Evolutionary conservation across 2,329 filamentous ascomycete genomes (phyloP), one percentile per base, ranked within the genome.

Genomic region (Coniochaeta ligniaria): DNA sequence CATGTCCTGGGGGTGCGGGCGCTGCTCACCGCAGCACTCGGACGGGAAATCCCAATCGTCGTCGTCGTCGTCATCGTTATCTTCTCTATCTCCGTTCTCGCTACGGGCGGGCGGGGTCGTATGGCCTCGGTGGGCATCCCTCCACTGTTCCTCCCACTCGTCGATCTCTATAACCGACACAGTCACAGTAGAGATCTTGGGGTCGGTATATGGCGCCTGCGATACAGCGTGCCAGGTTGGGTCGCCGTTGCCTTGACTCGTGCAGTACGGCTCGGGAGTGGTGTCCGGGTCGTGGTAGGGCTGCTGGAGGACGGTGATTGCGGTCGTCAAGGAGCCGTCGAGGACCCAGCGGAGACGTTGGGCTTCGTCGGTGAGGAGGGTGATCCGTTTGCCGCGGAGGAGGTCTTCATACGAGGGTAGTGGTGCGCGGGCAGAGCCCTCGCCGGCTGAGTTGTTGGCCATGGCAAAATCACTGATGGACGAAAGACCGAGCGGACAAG

Each of bases 21-120:
- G 47, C 47, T n/a, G 47, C 47, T n/a, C 17, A n/a, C 47, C 28
- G 14, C 47, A 52, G 28, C 22, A 26, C 43, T 64, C 64, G 26
- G 65, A 62, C 6, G 61, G 60, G 1, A 56, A 20, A 28, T 63
- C 33, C n/a, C 61, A 41, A 16, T 38, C 14, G 16, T 41, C 11
- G n/a, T 41, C 59, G 4, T 65, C 61, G 3, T 65, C 61, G 8
- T 54, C 62, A 33, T 58, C 60, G 16, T 60, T 62, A 6, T 67
- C 61, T 8, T 66, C 63, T 1, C 64, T 12, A 12, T 38, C 35
- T n/a, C n/a, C n/a, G n/a, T n/a, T n/a, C n/a, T n/a, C 28, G 28
- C 28, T 9, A 9, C 9, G 28, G 9, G 5, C 28, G 17, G 17
- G 17, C 17, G 38, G 17, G 17, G 6, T 11, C 3, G 38, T 3